Conservation (phyloP, 208 protist species). For the Crithidia sp. region DNA sequence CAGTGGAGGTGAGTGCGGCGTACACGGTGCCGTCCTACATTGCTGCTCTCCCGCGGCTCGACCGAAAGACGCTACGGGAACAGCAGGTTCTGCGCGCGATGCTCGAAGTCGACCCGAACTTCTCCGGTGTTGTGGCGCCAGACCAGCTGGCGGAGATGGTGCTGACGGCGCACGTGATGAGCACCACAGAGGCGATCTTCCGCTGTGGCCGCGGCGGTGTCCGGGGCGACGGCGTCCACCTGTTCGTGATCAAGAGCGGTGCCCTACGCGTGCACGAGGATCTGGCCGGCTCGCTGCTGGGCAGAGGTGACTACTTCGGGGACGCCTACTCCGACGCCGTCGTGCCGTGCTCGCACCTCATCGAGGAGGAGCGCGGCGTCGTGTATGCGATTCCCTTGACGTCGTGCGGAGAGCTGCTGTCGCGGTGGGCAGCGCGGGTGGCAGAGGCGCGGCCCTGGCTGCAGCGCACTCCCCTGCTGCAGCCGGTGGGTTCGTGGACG, state of each 20-base stretch:
- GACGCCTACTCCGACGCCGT: slow-evolving; percentile 55
- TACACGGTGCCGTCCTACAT: slow-evolving; percentile 36
- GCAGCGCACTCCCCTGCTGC: slow-evolving; percentile 47
- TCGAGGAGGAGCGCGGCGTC: slow-evolving; percentile 60
- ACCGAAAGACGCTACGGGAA: slow-evolving; percentile 76
- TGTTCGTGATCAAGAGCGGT: slow-evolving; percentile 77
- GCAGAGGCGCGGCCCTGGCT: slow-evolving; percentile 33
- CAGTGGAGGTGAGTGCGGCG: not conserved
- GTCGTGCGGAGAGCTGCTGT: slow-evolving; percentile 32
- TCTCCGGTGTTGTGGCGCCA: slow-evolving; percentile 29
- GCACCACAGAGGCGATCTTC: slow-evolving; percentile 53
- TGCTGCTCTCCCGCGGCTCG: slow-evolving; percentile 36
- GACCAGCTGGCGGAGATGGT: slow-evolving; percentile 47
- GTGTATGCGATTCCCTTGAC: slow-evolving; percentile 68
- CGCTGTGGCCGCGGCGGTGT: slow-evolving; percentile 49
- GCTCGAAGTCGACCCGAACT: slow-evolving; percentile 44
- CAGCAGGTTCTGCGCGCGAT: slow-evolving; percentile 68
- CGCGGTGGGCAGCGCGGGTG: slow-evolving; percentile 44
- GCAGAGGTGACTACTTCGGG: slow-evolving; percentile 75
- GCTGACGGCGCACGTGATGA: slow-evolving; percentile 62
- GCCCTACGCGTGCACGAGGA: slow-evolving; percentile 43
- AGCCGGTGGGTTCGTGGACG: slow-evolving; percentile 58
- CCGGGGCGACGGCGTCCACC: slow-evolving; percentile 64
- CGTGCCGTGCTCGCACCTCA: slow-evolving; percentile 37
- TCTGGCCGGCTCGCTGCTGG: slow-evolving; percentile 43